Percentiles rank a stretch among this genome's conserved stretches.
These are phyloP conservation scores for Phytophthora idaei DNA, from an alignment of 352 stramenopile species.

Conservation along the genomic window DNA sequence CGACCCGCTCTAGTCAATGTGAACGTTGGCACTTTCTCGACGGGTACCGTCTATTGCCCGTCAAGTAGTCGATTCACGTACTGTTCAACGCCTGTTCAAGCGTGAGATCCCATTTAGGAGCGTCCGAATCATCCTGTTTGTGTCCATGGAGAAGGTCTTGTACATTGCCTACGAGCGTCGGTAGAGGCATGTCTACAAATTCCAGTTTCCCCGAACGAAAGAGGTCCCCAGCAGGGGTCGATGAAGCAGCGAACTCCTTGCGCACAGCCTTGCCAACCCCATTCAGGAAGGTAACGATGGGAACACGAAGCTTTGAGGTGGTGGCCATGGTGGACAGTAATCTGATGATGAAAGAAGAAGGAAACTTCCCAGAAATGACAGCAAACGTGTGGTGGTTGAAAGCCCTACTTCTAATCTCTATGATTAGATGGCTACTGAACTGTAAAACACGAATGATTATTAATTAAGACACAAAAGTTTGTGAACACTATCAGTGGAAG, in stretches of 20 bases:
- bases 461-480: no score
- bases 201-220: not conserved
- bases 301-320: conserved; percentile 15
- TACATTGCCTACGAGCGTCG: not conserved
- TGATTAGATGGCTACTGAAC: not conserved
- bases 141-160: not conserved
- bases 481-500: no score
- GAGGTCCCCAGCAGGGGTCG: conserved; percentile 5
- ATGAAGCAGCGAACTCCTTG: conserved; percentile 20
- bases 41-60: not conserved
- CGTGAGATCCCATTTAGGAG: not conserved
- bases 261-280: conserved; percentile 30
- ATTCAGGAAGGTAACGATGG: conserved; percentile 35
- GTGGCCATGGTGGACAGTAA: not conserved
- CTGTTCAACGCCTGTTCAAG: not conserved
- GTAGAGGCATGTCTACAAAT: not conserved
- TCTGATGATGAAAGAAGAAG: not conserved
- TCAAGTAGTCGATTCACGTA: conserved; percentile 2
- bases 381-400: not conserved
- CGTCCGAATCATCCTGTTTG: not conserved
- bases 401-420: not conserved
- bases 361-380: not conserved
- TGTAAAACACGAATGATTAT: no score
- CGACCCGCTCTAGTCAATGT: conserved; percentile 58
- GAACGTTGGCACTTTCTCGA: conserved; percentile 37